Base-by-base conservation (phyloP, 176 grass and related monocot species). In the Cenchrus purpureus region DNA sequence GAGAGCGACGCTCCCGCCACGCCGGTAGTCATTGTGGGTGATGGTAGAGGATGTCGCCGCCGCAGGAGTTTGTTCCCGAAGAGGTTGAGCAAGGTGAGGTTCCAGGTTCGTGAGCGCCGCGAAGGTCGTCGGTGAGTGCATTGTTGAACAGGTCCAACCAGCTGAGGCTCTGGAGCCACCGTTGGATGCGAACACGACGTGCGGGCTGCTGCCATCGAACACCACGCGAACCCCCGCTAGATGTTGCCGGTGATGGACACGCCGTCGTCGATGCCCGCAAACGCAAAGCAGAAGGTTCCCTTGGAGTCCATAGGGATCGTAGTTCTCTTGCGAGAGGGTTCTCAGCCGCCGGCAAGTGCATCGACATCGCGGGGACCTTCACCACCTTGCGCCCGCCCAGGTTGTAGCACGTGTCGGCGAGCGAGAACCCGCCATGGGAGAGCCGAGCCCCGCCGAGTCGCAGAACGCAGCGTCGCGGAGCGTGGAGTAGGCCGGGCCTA, bases 401-500 rank as follows among this genome's bases (percentile, higher is more conserved):
- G 89, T 98, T 91, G 79, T 95, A 98, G 91, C 95, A 98, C 6
- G 95, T 98, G 91, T 98, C 93, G 85, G 95, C 95, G 25, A 98
- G 89, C 1, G 95, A 98, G 89, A 95, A 98, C 1, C 91, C 93
- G 25, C 93, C 93, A n/a, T n/a, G 85, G 13, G 87, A 79, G 17
- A 84, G 82, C 8, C 83, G 85, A 95, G 85, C 4, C 88, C 93
- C 3, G 91, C 87, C 1, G 91, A 91, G 5, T 57, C 61, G 50
- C 89, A 88, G 87, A 98, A 98, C 8, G 95, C n/a, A n/a, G n/a
- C 95, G 88, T 98, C 89, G 68, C 93, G 85, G 52, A 98, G 81
- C n/a, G 95, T 93, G 12, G 85, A 22, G 88, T 95, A 98, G 17
- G 87, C 34, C 34, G 34, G 22, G 22, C 0, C 22, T 32, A 32